Evolutionary conservation across 2,329 filamentous ascomycete genomes (phyloP).

Genomic region (Cytospora leucostoma): DNA sequence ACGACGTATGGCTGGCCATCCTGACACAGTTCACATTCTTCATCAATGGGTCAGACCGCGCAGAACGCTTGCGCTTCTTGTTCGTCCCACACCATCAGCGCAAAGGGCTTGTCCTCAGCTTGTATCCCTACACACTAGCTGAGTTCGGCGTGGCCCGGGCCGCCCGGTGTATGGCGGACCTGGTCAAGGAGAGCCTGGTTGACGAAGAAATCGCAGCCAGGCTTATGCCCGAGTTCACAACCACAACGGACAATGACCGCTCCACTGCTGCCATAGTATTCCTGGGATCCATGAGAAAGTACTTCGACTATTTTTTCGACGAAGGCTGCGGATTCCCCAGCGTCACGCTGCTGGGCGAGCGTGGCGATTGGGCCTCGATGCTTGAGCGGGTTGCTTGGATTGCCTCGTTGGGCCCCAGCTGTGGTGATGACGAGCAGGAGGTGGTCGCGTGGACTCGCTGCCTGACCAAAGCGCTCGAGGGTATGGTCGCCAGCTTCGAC

Average conservation of each 20-base stretch:
- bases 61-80: conserved; percentile 44
- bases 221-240: conserved; percentile 55
- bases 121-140: conserved; percentile 9
- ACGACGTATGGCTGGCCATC: conserved; percentile 57
- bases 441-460: conserved; percentile 26
- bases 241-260: conserved; percentile 48
- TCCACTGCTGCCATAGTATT: conserved; percentile 48
- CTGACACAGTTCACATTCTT: conserved; percentile 49
- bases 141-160: conserved; percentile 32
- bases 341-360: conserved; percentile 52
- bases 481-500: conserved; percentile 34
- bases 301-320: conserved; percentile 43
- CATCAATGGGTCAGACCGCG: conserved; percentile 44
- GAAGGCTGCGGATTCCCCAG: conserved; percentile 51
- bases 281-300: conserved; percentile 54
- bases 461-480: conserved; percentile 33
- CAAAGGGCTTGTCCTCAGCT: conserved; percentile 29
- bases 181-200: conserved; percentile 44
- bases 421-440: conserved; percentile 3
- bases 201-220: conserved; percentile 46
- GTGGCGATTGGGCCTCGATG: conserved; percentile 45
- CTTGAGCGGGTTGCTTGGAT: conserved; percentile 24
- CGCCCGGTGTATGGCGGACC: conserved; percentile 40
- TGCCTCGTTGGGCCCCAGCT: conserved; percentile 20
- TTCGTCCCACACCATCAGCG: conserved; percentile 47